phyloP scores from a whole-genome alignment of 2,329 filamentous ascomycete genomes.

The Sclerotinia minor region DNA sequence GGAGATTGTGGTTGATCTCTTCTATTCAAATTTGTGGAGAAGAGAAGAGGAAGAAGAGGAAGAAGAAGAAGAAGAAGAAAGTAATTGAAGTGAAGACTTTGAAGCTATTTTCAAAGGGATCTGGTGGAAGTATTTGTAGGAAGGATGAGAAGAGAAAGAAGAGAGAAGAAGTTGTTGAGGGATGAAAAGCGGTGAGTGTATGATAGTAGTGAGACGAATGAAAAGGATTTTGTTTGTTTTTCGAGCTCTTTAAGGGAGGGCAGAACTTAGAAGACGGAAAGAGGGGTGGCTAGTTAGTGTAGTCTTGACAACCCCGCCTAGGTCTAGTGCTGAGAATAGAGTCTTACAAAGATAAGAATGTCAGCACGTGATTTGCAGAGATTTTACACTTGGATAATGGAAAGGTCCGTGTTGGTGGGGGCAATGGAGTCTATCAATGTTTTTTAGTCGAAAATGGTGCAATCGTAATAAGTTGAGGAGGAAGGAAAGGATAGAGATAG shows the following conservation, averaged over 20 bases:
- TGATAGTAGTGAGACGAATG: neutral
- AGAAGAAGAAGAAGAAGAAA: neutral
- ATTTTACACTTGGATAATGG: neutral
- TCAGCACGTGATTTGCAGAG: slow-evolving; percentile 16
- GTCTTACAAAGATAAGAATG: neutral
- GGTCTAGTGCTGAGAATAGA: slow-evolving; percentile 13
- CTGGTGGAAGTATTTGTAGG: neutral
- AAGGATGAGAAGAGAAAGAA: neutral
- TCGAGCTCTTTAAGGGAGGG: too few species aligned
- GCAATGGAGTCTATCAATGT: neutral
- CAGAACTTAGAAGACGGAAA: neutral
- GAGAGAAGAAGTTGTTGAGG: neutral
- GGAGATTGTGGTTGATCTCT: slow-evolving; percentile 7
- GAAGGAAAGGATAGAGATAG: neutral
- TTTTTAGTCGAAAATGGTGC: neutral
- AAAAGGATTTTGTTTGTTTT: neutral
- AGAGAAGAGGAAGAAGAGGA: neutral
- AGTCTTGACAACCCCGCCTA: slow-evolving; percentile 7
- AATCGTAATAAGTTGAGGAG: neutral
- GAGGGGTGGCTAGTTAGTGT: slow-evolving; percentile 1
- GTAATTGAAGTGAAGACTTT: neutral
- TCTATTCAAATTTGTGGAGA: slow-evolving; percentile 16
- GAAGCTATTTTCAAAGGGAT: neutral
- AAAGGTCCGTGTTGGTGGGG: neutral
- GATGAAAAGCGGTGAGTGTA: neutral